Percentiles rank a stretch among this genome's conserved stretches.
Conservation (phyloP, 192 early-diverging fungal species). For the Phycomyces blakesleeanus region DNA sequence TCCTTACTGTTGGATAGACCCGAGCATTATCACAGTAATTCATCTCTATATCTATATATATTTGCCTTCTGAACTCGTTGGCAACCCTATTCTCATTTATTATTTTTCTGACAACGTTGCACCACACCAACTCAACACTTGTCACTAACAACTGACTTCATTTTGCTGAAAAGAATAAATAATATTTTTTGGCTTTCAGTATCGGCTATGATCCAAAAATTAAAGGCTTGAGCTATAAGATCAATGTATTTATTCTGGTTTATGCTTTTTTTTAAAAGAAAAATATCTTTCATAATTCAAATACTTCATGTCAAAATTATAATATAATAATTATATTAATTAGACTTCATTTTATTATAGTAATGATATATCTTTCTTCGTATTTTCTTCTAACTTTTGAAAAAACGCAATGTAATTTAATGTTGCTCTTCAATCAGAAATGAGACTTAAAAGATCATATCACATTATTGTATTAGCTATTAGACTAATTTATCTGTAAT, state of each 20-base stretch:
- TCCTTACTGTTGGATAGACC: no score
- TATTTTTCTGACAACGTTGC: no score
- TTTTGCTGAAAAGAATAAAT: background rate
- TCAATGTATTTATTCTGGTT: background rate
- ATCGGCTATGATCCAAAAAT: background rate
- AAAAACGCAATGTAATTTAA: background rate
- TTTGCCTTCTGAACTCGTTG: no score
- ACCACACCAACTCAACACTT: no score
- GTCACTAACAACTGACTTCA: background rate
- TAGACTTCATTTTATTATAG: background rate
- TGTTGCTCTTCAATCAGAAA: background rate
- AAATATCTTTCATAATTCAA: background rate
- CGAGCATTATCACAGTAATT: no score
- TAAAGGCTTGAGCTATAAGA: background rate
- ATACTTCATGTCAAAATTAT: background rate
- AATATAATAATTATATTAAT: background rate
- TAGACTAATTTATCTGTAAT: background rate
- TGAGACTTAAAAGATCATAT: background rate
- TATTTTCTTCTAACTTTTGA: background rate
- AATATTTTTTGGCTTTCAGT: background rate
- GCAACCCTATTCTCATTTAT: no score
- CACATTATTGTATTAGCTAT: background rate
- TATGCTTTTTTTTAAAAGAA: background rate
- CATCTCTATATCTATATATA: no score
- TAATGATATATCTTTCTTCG: background rate